Percentiles rank a stretch among this genome's conserved stretches.
Conservation (phyloP, 2,329 filamentous ascomycete species). For the Aspergillus pseudonomiae region DNA sequence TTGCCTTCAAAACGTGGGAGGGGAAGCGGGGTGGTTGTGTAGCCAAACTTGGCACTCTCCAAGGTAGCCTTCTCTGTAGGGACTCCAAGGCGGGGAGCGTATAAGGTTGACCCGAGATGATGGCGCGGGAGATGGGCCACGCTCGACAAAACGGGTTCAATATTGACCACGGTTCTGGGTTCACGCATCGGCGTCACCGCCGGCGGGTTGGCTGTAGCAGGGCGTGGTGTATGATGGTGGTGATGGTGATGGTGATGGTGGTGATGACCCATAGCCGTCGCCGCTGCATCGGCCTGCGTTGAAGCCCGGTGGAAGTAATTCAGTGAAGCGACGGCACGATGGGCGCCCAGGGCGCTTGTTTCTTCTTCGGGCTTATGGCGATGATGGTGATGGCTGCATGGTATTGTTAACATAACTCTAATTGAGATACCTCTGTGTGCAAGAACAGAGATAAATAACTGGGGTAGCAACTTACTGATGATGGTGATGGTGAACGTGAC, state of each 20-base stretch:
- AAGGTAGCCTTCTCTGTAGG: conserved; percentile 44
- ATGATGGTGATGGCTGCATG: conserved; percentile 54
- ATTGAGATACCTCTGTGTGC: not conserved
- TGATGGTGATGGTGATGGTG: conserved; percentile 52
- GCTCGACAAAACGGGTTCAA: conserved; percentile 71
- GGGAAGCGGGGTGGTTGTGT: conserved; percentile 66
- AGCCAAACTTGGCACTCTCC: conserved; percentile 60
- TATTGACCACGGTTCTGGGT: conserved; percentile 68
- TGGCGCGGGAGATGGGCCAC: conserved; percentile 71
- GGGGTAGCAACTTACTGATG: conserved; percentile 51
- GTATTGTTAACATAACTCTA: conserved; percentile 20
- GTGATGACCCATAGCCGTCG: conserved; percentile 32
- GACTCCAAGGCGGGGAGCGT: conserved; percentile 66
- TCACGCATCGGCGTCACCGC: conserved; percentile 50
- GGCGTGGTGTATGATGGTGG: conserved; percentile 29
- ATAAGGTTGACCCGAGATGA: conserved; percentile 84
- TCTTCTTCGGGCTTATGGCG: conserved; percentile 58
- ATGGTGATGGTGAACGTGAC: conserved; percentile 60
- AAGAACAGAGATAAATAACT: not conserved
- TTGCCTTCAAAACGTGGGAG: conserved; percentile 76
- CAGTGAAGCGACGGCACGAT: conserved; percentile 30
- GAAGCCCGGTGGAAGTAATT: conserved; percentile 34
- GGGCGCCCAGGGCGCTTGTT: conserved; percentile 23
- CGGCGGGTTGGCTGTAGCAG: conserved; percentile 22
- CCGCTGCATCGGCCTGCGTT: conserved; percentile 30